Evolutionary conservation across 2,329 filamentous ascomycete genomes (phyloP), one percentile per base, ranked within the genome.

Genomic region (Talaromyces amestolkiae): DNA sequence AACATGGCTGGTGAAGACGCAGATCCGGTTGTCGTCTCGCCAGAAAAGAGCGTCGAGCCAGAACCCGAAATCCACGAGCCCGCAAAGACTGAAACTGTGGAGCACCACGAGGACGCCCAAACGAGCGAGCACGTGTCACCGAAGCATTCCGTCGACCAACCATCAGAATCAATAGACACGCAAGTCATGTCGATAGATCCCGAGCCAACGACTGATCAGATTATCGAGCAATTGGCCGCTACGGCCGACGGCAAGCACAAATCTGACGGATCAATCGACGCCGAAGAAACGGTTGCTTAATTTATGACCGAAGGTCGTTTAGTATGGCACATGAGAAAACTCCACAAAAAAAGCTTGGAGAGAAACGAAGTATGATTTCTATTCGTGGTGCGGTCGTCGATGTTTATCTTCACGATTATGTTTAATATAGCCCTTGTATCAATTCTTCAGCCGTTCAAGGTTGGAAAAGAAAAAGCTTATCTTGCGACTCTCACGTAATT

Each of bases 1-100:
- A 77, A 79, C 58, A 71, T 69, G 5, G 73, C 73, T 15, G 76
- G 73, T 27, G 77, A 79, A 60, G 64, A 73, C 7, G 71, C 71
- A 24, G 78, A 78, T 63, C 74, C 77, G 3, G 27, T 61, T 53
- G 27, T 9, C 8, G 3, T 35, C 37, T 49, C 61, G n/a, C n/a
- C 51, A 8, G 66, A 59, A 8, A 59, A 45, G 15, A 31, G 22
- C 37, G 17, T 24, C 22, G 56, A 59, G 4, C 37, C 69, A 24
- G 66, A 65, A 15, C 51, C 51, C 3, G 66, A 68, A 35, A 63
- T 65, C 3, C 53, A 63, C 8, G 49, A 58, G 58, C 45, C 17
- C 9, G 47, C 61, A 39, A 43, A 62, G 27, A 17, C 22, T 37
- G 27, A 47, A 19, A 22, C 24, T 61, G 1, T 56, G 35, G 53